Percentiles rank a stretch among this genome's conserved stretches.
Evolutionary conservation across 2,329 filamentous ascomycete species (phyloP).

Genomic region (Verticillium tricorpus): DNA sequence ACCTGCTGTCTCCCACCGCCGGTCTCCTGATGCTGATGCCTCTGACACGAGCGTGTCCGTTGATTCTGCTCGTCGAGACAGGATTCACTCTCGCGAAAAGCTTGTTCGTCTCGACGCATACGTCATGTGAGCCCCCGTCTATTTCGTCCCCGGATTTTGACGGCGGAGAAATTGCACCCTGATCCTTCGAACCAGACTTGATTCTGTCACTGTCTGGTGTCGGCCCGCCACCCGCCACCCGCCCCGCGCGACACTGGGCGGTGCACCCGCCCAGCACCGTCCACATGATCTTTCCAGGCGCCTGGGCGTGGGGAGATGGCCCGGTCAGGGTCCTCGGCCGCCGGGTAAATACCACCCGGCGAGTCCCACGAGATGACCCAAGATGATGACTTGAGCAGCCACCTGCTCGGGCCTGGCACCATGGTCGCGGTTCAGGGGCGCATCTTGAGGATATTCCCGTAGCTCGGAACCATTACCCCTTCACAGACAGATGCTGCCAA

Average conservation of each 20-base stretch:
- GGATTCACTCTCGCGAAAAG: neutral
- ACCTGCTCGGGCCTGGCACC: too few species aligned
- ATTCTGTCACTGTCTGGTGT: neutral
- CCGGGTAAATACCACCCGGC: neutral
- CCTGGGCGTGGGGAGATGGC: neutral
- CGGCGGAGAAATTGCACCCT: neutral
- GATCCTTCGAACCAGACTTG: neutral
- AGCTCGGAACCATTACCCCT: too few species aligned
- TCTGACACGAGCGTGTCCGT: neutral
- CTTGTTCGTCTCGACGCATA: neutral
- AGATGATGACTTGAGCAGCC: too few species aligned
- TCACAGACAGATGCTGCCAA: too few species aligned
- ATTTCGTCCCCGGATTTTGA: neutral
- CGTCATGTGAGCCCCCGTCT: neutral
- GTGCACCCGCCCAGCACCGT: neutral
- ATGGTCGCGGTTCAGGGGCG: neutral
- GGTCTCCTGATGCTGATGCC: neutral
- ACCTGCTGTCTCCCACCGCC: too few species aligned
- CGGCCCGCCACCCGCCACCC: neutral
- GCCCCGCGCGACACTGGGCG: neutral
- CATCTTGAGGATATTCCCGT: neutral
- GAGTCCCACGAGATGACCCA: neutral
- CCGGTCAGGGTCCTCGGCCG: neutral
- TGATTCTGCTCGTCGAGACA: neutral
- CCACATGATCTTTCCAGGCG: neutral